These are phyloP conservation scores for Malassezia arunalokei DNA, from an alignment of 1,284 basidiomycete genomes.

Conservation along the genomic window DNA sequence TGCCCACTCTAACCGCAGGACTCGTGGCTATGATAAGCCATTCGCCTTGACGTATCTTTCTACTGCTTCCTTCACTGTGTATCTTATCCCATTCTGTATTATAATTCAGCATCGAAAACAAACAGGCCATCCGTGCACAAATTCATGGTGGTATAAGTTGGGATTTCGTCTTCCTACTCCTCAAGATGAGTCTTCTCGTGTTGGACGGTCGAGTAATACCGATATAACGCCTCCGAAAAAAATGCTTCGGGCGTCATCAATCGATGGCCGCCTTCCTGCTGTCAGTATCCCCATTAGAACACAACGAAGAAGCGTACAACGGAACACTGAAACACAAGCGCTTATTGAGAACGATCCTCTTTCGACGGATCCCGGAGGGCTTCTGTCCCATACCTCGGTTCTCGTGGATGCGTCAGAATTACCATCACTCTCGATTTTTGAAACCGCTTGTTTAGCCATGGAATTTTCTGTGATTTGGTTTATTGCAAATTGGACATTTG, in stretches of 20 bases:
- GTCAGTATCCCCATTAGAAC: conserved; percentile 13
- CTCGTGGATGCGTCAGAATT: conserved; percentile 8
- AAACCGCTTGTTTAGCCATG: conserved; percentile 32
- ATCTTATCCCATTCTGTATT: conserved; percentile 61
- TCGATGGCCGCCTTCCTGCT: conserved; percentile 35
- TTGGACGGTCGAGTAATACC: not conserved
- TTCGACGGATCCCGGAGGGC: not conserved
- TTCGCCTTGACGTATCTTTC: conserved; percentile 65
- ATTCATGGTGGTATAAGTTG: conserved; percentile 26
- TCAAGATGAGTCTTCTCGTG: not conserved
- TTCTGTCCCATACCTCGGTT: not conserved
- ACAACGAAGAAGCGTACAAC: not conserved
- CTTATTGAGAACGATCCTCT: not conserved
- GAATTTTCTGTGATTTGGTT: conserved; percentile 44
- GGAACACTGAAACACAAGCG: not conserved
- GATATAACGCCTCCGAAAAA: not conserved
- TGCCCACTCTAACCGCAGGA: conserved; percentile 9
- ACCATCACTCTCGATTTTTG: conserved; percentile 32
- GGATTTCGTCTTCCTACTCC: conserved; percentile 29
- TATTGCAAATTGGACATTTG: conserved; percentile 42
- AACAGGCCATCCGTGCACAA: conserved; percentile 11
- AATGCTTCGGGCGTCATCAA: conserved; percentile 27
- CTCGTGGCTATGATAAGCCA: conserved; percentile 42
- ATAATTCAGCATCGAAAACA: conserved; percentile 5
- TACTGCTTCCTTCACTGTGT: conserved; percentile 76